Base-by-base conservation (phyloP, 352 stramenopile genomes). In the Albugo candida region DNA sequence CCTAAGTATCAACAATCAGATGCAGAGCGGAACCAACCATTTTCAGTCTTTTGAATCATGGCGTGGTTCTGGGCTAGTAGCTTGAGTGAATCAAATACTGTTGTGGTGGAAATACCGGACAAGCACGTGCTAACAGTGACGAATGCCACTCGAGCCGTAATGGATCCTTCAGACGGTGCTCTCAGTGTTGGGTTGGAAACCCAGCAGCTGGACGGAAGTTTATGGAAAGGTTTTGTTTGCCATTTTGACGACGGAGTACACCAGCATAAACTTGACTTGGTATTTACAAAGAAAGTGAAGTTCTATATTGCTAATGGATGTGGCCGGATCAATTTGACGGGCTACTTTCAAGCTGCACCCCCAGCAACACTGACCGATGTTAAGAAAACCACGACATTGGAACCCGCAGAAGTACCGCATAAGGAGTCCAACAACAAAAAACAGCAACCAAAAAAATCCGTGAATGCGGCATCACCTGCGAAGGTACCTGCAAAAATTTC, bases 231-330 rank as follows among this genome's bases (percentile, higher is more conserved):
- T 19, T 60, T 67, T 5, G 72, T 82, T 21, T 64, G 65, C 16
- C 67, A 85, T 45, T 55, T 85, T 36, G 67, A 67, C 41, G 43
- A 35, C 11, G 58, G 73, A 53, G 65, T 61, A 27, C 59, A 76
- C 47, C 69, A 83, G 52, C 60, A 75, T 34, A 89, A 89, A 54
- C 56, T 89, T 18, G 76, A 89, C 58, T 53, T 89, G n/a, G 76
- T 89, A 11, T 80, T 89, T 44, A 61, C 61, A 43, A 45, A 44
- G 2, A 67, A 82, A 55, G 58, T 81, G 51, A 89, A 86, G 58
- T 85, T 89, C 38, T 82, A 72, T 56, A 41, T 89, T 44, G 55
- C 63, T 13, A 71, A 70, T 48, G 76, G 76, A 39, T 54, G 56
- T 0, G 71, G 69, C 34, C 65, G 56, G 14, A 63, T 89, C 36